These are phyloP conservation scores for Diatrype stigma DNA, from an alignment of 2,329 filamentous ascomycete genomes.

Conservation along the genomic window DNA sequence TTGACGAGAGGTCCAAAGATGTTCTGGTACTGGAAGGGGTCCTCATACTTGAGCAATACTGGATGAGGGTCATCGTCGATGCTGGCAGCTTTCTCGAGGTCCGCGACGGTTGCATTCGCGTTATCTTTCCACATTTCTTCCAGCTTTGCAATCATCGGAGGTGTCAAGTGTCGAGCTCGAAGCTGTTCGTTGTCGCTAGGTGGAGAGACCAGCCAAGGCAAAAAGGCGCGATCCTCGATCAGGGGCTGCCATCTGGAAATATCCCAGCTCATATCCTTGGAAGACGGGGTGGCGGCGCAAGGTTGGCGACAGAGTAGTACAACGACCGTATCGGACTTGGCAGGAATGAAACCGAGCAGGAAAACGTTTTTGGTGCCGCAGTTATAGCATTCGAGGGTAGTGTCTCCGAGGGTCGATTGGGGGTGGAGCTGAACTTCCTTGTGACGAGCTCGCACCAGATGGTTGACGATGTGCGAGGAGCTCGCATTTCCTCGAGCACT, in stretches of 20 bases:
- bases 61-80: slow-evolving; percentile 94
- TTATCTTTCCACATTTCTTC: slow-evolving; percentile 99
- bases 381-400: slow-evolving; percentile 96
- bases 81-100: slow-evolving; percentile 85
- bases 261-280: slow-evolving; percentile 99
- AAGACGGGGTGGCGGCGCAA: slow-evolving; percentile 89
- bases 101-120: slow-evolving; percentile 77
- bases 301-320: slow-evolving; percentile 95
- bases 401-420: slow-evolving; percentile 87
- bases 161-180: slow-evolving; percentile 85
- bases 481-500: slow-evolving; percentile 94
- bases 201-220: slow-evolving; percentile 85
- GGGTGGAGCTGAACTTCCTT: slow-evolving; percentile 98
- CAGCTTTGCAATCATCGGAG: slow-evolving; percentile 90
- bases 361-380: slow-evolving; percentile 99
- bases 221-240: slow-evolving; percentile 92
- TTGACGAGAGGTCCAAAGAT: slow-evolving; percentile 97
- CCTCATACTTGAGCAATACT: slow-evolving; percentile 89
- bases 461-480: slow-evolving; percentile 97
- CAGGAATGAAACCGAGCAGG: slow-evolving; percentile 93
- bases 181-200: slow-evolving; percentile 95
- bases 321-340: slow-evolving; percentile 97
- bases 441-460: slow-evolving; percentile 92
- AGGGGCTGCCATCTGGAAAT: slow-evolving; percentile 96
- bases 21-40: slow-evolving; percentile 98